Conservation (phyloP, 2,329 filamentous ascomycete species). For the Curvularia sp. region DNA sequence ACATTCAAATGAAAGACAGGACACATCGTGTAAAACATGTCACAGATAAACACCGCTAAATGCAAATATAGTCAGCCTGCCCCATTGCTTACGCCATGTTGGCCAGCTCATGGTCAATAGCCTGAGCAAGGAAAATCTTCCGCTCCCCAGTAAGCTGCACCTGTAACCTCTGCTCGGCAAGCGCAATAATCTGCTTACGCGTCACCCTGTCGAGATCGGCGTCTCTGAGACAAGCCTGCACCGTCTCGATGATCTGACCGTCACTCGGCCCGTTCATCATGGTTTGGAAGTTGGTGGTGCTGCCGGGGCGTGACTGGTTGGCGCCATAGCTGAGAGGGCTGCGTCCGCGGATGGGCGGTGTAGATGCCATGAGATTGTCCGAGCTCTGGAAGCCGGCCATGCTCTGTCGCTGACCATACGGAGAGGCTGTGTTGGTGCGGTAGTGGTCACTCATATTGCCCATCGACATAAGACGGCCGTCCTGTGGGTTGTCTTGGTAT, state of each 20-base stretch:
- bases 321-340: constrained; percentile 59
- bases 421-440: constrained; percentile 31
- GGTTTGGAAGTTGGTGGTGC: constrained; percentile 66
- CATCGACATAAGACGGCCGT: constrained; percentile 66
- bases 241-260: constrained; percentile 79
- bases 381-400: constrained; percentile 54
- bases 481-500: constrained; percentile 68
- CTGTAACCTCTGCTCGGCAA: constrained; percentile 93
- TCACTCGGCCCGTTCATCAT: constrained; percentile 74
- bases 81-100: constrained; percentile 72
- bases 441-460: constrained; percentile 59
- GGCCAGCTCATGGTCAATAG: constrained; percentile 91
- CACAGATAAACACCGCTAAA: constrained; percentile 26
- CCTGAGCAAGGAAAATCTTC: constrained; percentile 85
- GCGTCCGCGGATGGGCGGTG: constrained; percentile 51
- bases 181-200: constrained; percentile 87
- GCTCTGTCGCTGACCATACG: constrained; percentile 49
- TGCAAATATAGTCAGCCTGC: constrained; percentile 22
- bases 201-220: constrained; percentile 97
- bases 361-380: constrained; percentile 50
- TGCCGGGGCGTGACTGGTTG: constrained; percentile 58
- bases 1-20: constrained; percentile 12
- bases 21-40: constrained; percentile 24
- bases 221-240: constrained; percentile 80
- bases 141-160: constrained; percentile 86